Evolutionary conservation across 805 yeast genomes (phyloP).

Genomic region (Schwanniomyces occidentalis): DNA sequence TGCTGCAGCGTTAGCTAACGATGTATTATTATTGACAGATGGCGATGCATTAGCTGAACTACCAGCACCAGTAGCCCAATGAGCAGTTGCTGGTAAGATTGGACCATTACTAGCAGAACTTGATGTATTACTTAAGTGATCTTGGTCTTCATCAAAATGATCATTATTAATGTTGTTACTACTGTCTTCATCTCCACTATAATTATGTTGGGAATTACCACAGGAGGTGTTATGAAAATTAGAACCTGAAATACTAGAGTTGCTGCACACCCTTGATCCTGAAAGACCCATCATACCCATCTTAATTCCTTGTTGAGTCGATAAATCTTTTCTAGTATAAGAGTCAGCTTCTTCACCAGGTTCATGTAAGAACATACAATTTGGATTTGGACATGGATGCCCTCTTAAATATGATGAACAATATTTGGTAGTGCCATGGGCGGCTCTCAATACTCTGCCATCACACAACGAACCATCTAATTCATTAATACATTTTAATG

Average conservation of each 20-base stretch:
- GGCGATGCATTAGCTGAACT: conserved; percentile 37
- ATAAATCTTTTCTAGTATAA: conserved; percentile 84
- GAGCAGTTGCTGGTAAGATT: conserved; percentile 69
- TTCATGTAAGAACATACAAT: conserved; percentile 98
- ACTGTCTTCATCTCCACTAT: conserved; percentile 17
- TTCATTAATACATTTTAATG: conserved; percentile 87
- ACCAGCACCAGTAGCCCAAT: conserved; percentile 50
- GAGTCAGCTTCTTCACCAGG: conserved; percentile 99
- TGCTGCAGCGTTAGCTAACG: conserved; percentile 50
- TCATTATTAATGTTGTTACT: conserved; percentile 9
- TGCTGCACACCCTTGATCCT: conserved; percentile 15
- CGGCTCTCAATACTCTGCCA: conserved; percentile 87
- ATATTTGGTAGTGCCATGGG: conserved; percentile 97
- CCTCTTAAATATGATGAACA: conserved; percentile 96
- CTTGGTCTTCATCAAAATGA: conserved; percentile 15
- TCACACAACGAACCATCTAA: conserved; percentile 92
- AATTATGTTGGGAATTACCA: conserved; percentile 16
- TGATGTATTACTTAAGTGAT: conserved; percentile 3
- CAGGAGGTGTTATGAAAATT: conserved; percentile 21
- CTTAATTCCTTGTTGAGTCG: conserved; percentile 69
- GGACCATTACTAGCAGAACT: conserved; percentile 31
- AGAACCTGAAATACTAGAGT: conserved; percentile 16
- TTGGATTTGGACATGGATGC: conserved; percentile 95
- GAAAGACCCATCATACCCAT: conserved; percentile 47
- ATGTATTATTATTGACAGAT: conserved; percentile 31